Evolutionary conservation across 176 grass and related monocot genomes (phyloP).

Genomic region (Juncus effusus): DNA sequence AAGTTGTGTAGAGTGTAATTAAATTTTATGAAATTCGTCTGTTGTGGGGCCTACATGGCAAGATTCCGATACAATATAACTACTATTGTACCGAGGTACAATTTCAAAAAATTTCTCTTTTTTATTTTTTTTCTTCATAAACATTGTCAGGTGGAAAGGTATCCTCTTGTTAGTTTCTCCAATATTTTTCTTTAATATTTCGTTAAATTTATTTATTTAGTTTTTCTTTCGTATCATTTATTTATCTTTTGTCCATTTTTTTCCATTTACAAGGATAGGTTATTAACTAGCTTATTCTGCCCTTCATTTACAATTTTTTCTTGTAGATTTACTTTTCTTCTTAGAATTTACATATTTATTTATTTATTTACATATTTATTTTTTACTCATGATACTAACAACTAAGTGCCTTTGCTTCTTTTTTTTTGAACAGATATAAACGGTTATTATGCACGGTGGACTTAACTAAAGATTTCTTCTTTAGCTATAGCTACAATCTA

Average conservation of each 20-base stretch:
- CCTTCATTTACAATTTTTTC: too few relatives aligned
- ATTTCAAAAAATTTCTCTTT: conserved; percentile 17
- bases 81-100: conserved; percentile 31
- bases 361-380: neutral
- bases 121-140: conserved; percentile 21
- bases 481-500: conserved; percentile 98
- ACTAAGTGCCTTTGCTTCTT: conserved; percentile 2
- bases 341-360: neutral
- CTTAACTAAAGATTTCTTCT: conserved; percentile 98
- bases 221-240: conserved; percentile 8
- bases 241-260: too few relatives aligned
- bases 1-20: conserved; percentile 21
- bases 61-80: neutral
- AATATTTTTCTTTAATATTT: conserved; percentile 16
- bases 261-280: too few relatives aligned
- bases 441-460: conserved; percentile 73
- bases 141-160: conserved; percentile 5
- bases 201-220: conserved; percentile 4
- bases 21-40: conserved; percentile 24
- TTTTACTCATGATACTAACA: neutral
- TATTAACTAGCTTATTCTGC: too few relatives aligned
- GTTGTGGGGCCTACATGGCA: conserved; percentile 19
- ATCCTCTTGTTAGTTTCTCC: conserved; percentile 22
- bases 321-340: neutral
- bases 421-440: conserved; percentile 71